A percentile compares a stretch with the other conserved stretches of the same genome.
phyloP scores from a whole-genome alignment of 176 grass and related monocot genomes.

The Triticum aestivum region DNA sequence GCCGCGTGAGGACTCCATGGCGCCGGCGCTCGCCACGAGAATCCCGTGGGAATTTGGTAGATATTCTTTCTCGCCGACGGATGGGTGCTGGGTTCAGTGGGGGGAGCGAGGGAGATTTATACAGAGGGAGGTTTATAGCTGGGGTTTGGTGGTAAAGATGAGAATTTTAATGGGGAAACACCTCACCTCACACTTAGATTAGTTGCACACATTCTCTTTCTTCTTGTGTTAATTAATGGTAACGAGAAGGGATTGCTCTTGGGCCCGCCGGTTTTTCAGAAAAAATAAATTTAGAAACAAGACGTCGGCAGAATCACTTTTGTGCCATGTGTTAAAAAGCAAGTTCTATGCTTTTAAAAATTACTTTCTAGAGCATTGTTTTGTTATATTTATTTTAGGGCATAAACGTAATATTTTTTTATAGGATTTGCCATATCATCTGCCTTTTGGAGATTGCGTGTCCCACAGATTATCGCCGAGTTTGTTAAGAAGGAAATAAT shows the following conservation, averaged over 20 bases:
- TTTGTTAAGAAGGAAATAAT: neutral
- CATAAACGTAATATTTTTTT: too few species aligned
- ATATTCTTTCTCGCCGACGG: neutral
- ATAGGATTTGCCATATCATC: neutral
- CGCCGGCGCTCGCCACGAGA: neutral
- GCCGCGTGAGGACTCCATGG: constrained; percentile 5
- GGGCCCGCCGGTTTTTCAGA: too few species aligned
- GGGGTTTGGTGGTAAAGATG: neutral
- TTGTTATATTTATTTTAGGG: too few species aligned
- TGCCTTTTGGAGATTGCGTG: neutral
- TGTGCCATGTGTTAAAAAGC: neutral
- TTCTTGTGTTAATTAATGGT: too few species aligned
- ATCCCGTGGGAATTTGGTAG: neutral
- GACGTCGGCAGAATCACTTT: neutral
- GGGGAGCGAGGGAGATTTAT: too few species aligned
- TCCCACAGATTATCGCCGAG: neutral
- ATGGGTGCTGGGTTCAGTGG: neutral
- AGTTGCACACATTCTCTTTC: too few species aligned
- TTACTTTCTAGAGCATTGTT: too few species aligned
- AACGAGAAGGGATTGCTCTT: too few species aligned
- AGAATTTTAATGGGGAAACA: too few species aligned
- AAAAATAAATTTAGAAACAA: too few species aligned
- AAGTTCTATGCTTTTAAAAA: too few species aligned
- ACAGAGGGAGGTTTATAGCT: neutral
- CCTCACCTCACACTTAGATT: too few species aligned